Evolutionary conservation across 352 stramenopile genomes (phyloP), one percentile per base, ranked within the genome.

Genomic region (Phytopythium mirpurense): DNA sequence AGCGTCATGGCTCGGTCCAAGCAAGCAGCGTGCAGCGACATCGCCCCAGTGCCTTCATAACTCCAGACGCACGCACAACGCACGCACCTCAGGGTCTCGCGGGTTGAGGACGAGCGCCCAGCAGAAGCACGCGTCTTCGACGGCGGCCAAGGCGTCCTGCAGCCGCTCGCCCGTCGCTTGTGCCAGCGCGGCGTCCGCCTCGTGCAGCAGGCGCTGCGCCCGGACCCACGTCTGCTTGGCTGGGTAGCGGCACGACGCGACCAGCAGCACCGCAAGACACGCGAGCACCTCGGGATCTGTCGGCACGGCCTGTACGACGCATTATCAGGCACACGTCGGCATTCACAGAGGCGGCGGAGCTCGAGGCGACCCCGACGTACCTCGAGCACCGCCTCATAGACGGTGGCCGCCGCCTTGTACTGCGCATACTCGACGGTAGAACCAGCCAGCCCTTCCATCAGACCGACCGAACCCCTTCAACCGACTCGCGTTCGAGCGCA

Each of bases 81-180:
- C n/a, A 88, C 78, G 14, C 27, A 51, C 45, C 29, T 85, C 57
- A 14, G 73, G 58, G 32, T 78, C 75, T 24, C 63, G 74, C 5
- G 78, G 72, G 7, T 78, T 54, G 5, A 88, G 64, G 47, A 82
- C 74, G 18, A 86, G 56, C n/a, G 78, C 67, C 78, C 78, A 93
- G 42, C 68, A 67, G 41, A 90, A 86, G 40, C 60, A 81, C 15
- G 72, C 70, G 46, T 74, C 58, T 52, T 93, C 79, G 26, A 88
- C 40, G 5, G 66, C 57, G 2, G 49, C 34, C 19, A 92, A 32
- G 0, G 54, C 41, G 23, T 1, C 47, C 24, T 40, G 43, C 0
- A 78, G 23, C 1, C 8, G 23, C 48, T 10, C 35, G 6, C 14
- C 31, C 10, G 7, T 9, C 15, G 56, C 19, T 9, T 18, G 12